A percentile compares a stretch with the other conserved stretches of the same genome.
phyloP scores from a whole-genome alignment of 257 asterid genomes.

The Solanum appendiculatum region DNA sequence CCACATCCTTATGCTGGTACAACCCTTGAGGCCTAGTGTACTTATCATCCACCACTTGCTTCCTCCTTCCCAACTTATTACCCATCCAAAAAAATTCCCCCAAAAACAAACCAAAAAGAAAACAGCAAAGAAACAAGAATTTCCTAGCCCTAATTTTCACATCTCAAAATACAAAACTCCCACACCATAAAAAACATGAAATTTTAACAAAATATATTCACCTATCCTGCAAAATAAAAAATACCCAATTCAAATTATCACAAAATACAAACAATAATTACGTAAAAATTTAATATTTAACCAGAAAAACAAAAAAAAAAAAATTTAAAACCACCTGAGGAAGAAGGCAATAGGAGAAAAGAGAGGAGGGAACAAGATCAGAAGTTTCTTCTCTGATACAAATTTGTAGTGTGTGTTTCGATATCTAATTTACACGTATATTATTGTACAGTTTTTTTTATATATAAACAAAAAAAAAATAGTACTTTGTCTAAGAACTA shows the following conservation, averaged over 20 bases:
- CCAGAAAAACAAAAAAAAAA: background rate
- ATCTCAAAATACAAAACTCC: background rate
- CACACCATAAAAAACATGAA: background rate
- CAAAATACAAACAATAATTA: background rate
- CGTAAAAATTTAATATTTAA: background rate
- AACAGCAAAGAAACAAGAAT: background rate
- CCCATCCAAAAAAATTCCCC: constrained; percentile 50
- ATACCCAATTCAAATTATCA: background rate
- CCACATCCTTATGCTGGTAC: constrained; percentile 96
- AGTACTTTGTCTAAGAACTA: background rate
- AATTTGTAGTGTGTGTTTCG: constrained; percentile 4
- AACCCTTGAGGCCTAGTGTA: constrained; percentile 98
- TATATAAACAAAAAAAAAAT: background rate
- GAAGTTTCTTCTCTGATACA: constrained; percentile 15
- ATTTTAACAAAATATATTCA: background rate
- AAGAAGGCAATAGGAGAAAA: background rate
- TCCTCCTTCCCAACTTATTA: constrained; percentile 90
- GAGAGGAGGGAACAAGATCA: constrained; percentile 21
- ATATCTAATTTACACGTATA: background rate
- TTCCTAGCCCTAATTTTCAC: background rate
- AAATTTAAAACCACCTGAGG: background rate
- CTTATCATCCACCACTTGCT: constrained; percentile 97
- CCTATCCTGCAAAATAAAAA: background rate
- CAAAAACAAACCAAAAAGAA: background rate
- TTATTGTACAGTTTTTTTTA: background rate